A percentile compares a stretch with the other conserved stretches of the same genome.
Conservation (phyloP, 1,284 basidiomycete species). For the Golubevia sp. region DNA sequence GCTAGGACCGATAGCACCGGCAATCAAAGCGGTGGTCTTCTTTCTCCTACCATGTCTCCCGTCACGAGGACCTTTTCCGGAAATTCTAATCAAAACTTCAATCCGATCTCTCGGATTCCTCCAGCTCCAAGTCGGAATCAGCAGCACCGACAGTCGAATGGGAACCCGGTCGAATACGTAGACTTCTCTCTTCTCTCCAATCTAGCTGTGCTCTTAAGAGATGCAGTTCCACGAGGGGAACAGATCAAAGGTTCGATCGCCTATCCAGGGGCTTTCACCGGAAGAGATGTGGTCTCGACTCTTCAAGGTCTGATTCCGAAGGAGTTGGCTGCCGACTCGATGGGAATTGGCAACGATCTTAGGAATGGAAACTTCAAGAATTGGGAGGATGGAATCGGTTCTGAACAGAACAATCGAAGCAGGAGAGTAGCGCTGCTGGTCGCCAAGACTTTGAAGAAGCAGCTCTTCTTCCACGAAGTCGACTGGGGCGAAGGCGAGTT, state of each 20-base stretch:
- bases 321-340: slow-evolving; percentile 7
- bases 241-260: slow-evolving; percentile 55
- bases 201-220: slow-evolving; percentile 41
- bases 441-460: slow-evolving; percentile 84
- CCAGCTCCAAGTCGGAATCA: no score
- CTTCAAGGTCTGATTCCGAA: slow-evolving; percentile 28
- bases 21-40: background rate
- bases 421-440: slow-evolving; percentile 80
- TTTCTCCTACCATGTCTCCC: background rate
- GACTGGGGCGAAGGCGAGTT: slow-evolving; percentile 87
- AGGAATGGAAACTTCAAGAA: background rate
- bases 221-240: slow-evolving; percentile 34
- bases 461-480: slow-evolving; percentile 95
- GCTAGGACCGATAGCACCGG: background rate
- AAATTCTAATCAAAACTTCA: no score
- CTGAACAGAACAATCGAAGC: background rate
- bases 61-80: no score
- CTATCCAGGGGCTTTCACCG: slow-evolving; percentile 55
- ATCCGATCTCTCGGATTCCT: no score
- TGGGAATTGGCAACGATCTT: background rate
- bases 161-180: background rate
- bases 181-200: slow-evolving; percentile 45
- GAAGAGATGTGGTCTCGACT: slow-evolving; percentile 47
- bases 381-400: slow-evolving; percentile 2
- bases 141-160: no score